A percentile compares a stretch with the other conserved stretches of the same genome.
These are phyloP conservation scores for Periconia digitata DNA, from an alignment of 2,329 filamentous ascomycete species.

Conservation along the genomic window DNA sequence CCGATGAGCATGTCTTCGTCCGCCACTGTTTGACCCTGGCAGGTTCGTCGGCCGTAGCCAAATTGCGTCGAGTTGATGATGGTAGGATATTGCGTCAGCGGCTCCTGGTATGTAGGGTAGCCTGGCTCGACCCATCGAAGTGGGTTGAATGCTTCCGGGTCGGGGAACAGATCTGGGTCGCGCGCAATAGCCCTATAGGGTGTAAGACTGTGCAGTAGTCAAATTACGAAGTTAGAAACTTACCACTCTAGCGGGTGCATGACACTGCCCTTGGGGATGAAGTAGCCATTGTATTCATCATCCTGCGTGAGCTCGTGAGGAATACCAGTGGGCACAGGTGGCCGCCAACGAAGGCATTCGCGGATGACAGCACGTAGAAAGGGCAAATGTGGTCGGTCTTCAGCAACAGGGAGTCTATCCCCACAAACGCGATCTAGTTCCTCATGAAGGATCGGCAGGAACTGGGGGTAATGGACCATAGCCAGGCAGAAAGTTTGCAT, in stretches of 20 bases:
- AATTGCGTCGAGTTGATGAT: slow-evolving; percentile 58
- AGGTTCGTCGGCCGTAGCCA: slow-evolving; percentile 56
- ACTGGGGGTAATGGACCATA: slow-evolving; percentile 49
- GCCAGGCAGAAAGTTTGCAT: slow-evolving; percentile 53
- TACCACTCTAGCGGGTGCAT: slow-evolving; percentile 50
- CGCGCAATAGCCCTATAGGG: slow-evolving; percentile 53
- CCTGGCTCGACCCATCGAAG: slow-evolving; percentile 62
- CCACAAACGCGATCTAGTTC: slow-evolving; percentile 46
- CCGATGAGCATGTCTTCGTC: slow-evolving; percentile 47
- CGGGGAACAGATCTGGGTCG: slow-evolving; percentile 53
- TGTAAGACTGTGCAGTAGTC: slow-evolving; percentile 12
- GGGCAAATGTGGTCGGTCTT: slow-evolving; percentile 44
- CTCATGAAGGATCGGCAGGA: slow-evolving; percentile 44
- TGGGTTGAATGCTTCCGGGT: slow-evolving; percentile 70
- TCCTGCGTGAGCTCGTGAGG: slow-evolving; percentile 59
- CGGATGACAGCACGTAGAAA: slow-evolving; percentile 43
- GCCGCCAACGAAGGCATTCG: slow-evolving; percentile 49
- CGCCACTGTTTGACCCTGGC: slow-evolving; percentile 46
- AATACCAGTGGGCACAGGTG: slow-evolving; percentile 49
- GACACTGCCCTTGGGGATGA: slow-evolving; percentile 58
- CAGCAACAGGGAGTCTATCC: slow-evolving; percentile 37
- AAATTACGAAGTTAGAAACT: slow-evolving; percentile 9
- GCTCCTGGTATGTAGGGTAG: slow-evolving; percentile 57
- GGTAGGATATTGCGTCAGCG: slow-evolving; percentile 54
- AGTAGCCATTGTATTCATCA: slow-evolving; percentile 59